These are phyloP conservation scores for Sporopachydermia quercuum DNA, from an alignment of 805 yeast genomes.

Conservation along the genomic window DNA sequence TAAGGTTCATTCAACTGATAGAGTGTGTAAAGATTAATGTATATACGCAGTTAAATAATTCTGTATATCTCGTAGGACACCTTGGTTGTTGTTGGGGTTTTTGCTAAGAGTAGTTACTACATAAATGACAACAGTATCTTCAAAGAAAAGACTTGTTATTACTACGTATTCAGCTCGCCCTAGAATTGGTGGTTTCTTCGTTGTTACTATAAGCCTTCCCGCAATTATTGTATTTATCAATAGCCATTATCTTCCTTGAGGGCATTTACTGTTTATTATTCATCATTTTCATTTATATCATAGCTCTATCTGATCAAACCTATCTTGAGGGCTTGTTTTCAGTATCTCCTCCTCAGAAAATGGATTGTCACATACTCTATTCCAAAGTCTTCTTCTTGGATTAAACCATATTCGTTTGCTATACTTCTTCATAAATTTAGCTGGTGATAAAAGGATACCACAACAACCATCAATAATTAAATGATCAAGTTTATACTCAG, in stretches of 20 bases:
- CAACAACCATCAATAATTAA: not conserved
- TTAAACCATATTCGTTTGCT: not conserved
- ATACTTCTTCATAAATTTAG: constrained; percentile 1
- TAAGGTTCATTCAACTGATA: not conserved
- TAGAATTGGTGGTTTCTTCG: too few species aligned
- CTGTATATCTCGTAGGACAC: too few species aligned
- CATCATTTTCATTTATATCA: not conserved
- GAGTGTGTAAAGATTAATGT: not conserved
- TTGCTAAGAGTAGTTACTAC: too few species aligned
- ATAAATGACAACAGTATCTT: too few species aligned
- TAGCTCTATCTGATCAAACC: not conserved
- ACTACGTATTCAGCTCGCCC: too few species aligned
- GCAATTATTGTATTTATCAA: too few species aligned
- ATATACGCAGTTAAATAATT: too few species aligned
- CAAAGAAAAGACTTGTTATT: too few species aligned
- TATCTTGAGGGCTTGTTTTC: not conserved
- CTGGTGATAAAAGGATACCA: not conserved
- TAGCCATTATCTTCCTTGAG: too few species aligned
- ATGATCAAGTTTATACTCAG: not conserved
- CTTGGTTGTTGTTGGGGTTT: too few species aligned
- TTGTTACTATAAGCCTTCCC: too few species aligned
- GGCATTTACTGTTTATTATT: not conserved
- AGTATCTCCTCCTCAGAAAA: not conserved
- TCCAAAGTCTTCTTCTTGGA: not conserved
- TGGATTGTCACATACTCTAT: not conserved